Base-by-base conservation (phyloP, 1,284 basidiomycete genomes). In the Cutaneotrichosporon sp. region DNA sequence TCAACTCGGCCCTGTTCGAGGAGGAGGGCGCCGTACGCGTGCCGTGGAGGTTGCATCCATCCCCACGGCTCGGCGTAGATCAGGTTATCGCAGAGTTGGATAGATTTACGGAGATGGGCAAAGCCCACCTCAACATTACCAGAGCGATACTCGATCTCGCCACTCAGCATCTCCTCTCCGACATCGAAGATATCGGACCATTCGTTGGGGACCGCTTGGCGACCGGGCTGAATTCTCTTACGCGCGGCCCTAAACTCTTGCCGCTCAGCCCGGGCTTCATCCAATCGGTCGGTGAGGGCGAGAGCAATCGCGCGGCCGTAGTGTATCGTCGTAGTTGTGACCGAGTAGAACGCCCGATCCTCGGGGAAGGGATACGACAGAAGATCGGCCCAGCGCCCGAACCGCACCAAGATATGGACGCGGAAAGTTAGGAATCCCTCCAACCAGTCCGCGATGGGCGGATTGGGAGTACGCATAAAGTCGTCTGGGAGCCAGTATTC, bases 51-150 rank as follows among this genome's bases (percentile, higher is more conserved):
- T 40, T 73, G 72, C 70, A 77, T 73, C 76, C 76, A 79, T 18
- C 71, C 72, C 73, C 76, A 77, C 10, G 77, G 77, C 65, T 79
- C 77, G 34, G 71, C 69, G 67, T 77, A 79, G 8, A 68, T 62
- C 7, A 79, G 64, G 34, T 63, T 65, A 65, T 79, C 77, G 51
- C 66, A 71, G 10, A 51, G 67, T 18, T 53, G n/a, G 65, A 78
- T 76, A 11, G 72, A 60, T 31, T 70, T 60, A 14, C 71, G 68
- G 9, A 79, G 67, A 55, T 70, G 62, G 1, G 62, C 56, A 64
- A 79, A 79, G 0, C 73, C 77, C 22, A 38, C 21, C 2, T 70
- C 69, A 66, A 65, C 69, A 56, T 74, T 70, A 21, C 68, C 69
- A 8, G 65, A 65, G 31, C 77, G 71, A 67, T 78, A 79, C 58